Conservation (phyloP, 768 basidiomycete species). For the Leccinum aurantiacum region DNA sequence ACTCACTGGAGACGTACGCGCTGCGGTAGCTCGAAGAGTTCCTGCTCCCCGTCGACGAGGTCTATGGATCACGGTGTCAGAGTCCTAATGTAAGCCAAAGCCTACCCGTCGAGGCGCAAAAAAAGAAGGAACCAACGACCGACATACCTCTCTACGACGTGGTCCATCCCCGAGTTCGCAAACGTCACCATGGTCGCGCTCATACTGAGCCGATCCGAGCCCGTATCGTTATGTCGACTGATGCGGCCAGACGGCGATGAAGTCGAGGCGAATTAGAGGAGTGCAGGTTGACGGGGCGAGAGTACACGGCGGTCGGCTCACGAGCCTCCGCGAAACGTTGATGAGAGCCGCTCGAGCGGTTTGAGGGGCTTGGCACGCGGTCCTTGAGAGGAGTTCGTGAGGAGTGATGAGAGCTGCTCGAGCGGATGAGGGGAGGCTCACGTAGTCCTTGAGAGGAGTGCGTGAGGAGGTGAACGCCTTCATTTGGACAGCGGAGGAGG, state of each 20-base stretch:
- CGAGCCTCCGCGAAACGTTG: no score
- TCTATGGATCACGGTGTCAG: slow-evolving; percentile 68
- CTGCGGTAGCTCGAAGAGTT: slow-evolving; percentile 86
- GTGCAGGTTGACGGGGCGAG: slow-evolving; percentile 42
- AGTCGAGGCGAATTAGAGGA: slow-evolving; percentile 37
- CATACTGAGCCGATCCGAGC: slow-evolving; percentile 46
- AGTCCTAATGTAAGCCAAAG: slow-evolving; percentile 39
- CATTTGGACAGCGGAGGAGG: no score
- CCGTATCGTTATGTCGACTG: slow-evolving; percentile 70
- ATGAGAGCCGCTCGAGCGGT: no score
- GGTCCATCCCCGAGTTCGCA: slow-evolving; percentile 59
- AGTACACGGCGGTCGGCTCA: no score
- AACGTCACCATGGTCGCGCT: slow-evolving; percentile 48
- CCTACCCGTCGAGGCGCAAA: neutral
- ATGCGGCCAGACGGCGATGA: slow-evolving; percentile 55
- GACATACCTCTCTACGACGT: slow-evolving; percentile 67
- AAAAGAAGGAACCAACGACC: no score
- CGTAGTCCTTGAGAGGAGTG: no score
- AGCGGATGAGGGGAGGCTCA: no score
- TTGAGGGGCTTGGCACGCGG: no score
- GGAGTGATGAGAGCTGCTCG: no score
- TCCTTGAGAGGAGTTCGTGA: no score
- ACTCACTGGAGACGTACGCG: slow-evolving; percentile 50
- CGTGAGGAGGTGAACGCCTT: no score
- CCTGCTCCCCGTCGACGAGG: slow-evolving; percentile 85